Conservation (phyloP, 495 filamentous ascomycete genomes). For the Annulohypoxylon maeteangense region DNA sequence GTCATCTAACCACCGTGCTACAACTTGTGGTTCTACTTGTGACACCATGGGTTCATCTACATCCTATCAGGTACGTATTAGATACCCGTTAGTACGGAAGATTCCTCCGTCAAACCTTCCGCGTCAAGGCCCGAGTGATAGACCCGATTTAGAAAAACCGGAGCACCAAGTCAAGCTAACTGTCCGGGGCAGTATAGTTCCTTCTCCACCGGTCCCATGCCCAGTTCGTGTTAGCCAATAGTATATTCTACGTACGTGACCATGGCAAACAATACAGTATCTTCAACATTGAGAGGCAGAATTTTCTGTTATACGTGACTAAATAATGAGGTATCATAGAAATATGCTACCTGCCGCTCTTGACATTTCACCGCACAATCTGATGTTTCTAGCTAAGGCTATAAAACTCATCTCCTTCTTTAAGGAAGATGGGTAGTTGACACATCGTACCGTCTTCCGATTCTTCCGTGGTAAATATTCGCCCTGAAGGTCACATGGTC, state of each 20-base stretch:
- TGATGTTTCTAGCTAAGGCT: neutral
- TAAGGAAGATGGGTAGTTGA: neutral
- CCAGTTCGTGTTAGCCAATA: neutral
- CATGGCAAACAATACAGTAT: neutral
- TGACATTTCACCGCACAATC: neutral
- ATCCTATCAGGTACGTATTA: neutral
- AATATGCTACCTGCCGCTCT: conserved; percentile 1
- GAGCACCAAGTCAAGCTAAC: neutral
- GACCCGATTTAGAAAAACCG: neutral
- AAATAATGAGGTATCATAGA: neutral
- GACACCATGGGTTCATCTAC: neutral
- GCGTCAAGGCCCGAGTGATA: neutral
- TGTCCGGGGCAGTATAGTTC: neutral
- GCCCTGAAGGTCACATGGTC: neutral
- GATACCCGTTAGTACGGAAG: neutral
- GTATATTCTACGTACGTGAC: neutral
- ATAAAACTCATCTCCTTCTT: neutral
- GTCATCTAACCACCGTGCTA: neutral
- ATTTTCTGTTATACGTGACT: neutral
- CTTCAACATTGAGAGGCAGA: neutral
- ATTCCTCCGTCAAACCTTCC: neutral
- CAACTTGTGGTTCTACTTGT: neutral
- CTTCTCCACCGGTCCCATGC: neutral
- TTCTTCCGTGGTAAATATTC: neutral
- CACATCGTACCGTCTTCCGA: neutral